Evolutionary conservation across 176 grass and related monocot species (phyloP), one percentile per base, ranked within the genome.

Genomic region (Zea luxurians): DNA sequence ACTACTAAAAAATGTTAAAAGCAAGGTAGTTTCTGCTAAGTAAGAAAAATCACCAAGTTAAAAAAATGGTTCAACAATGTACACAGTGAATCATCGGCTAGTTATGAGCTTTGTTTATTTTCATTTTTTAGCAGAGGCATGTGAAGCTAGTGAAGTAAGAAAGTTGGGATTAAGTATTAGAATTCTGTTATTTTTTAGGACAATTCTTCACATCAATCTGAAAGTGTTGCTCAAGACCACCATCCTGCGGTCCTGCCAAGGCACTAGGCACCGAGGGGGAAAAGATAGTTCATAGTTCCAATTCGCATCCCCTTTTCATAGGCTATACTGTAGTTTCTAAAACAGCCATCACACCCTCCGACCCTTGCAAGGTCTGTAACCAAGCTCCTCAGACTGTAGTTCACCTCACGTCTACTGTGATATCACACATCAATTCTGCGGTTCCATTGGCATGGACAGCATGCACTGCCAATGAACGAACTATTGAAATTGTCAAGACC

Each of bases 321-420:
- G 37, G 75, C 47, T 47, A 71, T 66, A 64, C 15, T 74, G 61
- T 27, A 60, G 77, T 73, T 73, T 73, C 8, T 79, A 34, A 8
- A 67, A 66, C 34, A 57, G 37, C 50, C 50, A 76, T 59, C 11
- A 59, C 62, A 55, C 52, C 52, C 16, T 55, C 50, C 1, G 49
- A 52, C 49, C 13, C 13, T 54, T 54, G 50, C 4, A 54, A 54
- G 15, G 5, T 17, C 13, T 54, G 50, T 54, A 17, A 54, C 15
- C 13, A 54, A 54, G 6, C 13, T 54, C 50, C 50, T 54, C 15
- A 2, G 50, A 54, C 15, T 52, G 13, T 2, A 17, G 6, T 7
- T 54, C 15, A 54, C 5, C 50, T 54, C 50, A 17, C 50, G 16
- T 54, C 48, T 13, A 1, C 5, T 50, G 48, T 13, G 12, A 50